These are phyloP conservation scores for Sclerotinia sclerotiorum DNA, from an alignment of 2,329 filamentous ascomycete genomes.

Conservation along the genomic window DNA sequence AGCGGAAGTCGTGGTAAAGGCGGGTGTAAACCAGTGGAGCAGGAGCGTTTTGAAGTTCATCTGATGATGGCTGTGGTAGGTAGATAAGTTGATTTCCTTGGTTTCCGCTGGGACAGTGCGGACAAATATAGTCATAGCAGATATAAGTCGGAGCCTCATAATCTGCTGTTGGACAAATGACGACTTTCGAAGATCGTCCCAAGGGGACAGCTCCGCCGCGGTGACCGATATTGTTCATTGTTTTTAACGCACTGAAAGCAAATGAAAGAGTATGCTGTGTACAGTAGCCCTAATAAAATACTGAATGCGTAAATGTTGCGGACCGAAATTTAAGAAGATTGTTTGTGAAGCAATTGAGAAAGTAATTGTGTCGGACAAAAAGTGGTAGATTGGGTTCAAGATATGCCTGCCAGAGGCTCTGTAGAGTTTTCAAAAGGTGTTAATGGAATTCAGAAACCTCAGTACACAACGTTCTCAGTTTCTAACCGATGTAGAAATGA, in stretches of 20 bases:
- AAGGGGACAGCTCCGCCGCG: background rate
- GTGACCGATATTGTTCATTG: background rate
- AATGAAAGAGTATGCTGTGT: background rate
- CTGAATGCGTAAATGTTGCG: background rate
- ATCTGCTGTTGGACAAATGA: background rate
- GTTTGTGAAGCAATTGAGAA: background rate
- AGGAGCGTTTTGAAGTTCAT: background rate
- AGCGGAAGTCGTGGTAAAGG: background rate
- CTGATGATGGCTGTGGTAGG: background rate
- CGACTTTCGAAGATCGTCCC: background rate
- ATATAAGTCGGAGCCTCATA: background rate
- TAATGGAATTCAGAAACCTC: background rate
- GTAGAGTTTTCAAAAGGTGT: background rate
- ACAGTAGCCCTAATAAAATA: background rate
- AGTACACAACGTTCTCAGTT: background rate
- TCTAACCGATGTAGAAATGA: background rate
- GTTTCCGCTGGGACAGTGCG: background rate
- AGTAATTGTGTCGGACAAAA: background rate
- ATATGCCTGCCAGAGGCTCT: background rate
- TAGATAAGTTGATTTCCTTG: conserved; percentile 2
- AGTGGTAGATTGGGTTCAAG: no score
- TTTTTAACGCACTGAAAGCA: background rate
- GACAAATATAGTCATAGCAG: background rate
- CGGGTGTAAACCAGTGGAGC: conserved; percentile 2
- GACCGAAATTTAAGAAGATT: background rate